These are phyloP conservation scores for Stereocaulon alpinum DNA, from an alignment of 495 filamentous ascomycete genomes.

Conservation along the genomic window DNA sequence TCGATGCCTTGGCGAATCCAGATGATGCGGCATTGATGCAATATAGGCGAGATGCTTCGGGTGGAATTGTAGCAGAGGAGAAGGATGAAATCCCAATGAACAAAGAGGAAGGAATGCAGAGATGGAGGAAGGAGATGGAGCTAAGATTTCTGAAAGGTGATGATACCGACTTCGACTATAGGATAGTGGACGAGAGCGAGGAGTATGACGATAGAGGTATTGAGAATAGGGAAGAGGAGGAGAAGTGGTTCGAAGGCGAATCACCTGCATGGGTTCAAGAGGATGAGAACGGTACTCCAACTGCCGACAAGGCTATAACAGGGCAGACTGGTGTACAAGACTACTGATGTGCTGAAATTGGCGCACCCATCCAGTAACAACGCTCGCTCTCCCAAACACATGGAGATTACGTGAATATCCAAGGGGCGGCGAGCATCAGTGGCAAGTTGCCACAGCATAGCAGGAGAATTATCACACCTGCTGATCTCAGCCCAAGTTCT, in stretches of 20 bases:
- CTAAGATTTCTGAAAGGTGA: slow-evolving; percentile 59
- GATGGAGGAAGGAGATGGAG: slow-evolving; percentile 59
- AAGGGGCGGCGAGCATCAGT: too few species aligned
- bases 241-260: slow-evolving; percentile 70
- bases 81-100: slow-evolving; percentile 45
- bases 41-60: slow-evolving; percentile 38
- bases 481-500: neutral
- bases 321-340: slow-evolving; percentile 79
- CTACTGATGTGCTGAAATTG: slow-evolving; percentile 39
- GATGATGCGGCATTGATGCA: slow-evolving; percentile 40
- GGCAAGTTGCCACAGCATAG: neutral
- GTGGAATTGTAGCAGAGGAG: slow-evolving; percentile 48
- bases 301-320: slow-evolving; percentile 28
- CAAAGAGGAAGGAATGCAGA: slow-evolving; percentile 53
- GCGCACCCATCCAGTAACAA: neutral
- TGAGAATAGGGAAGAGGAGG: slow-evolving; percentile 47
- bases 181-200: slow-evolving; percentile 54
- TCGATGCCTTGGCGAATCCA: slow-evolving; percentile 50
- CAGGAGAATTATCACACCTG: neutral
- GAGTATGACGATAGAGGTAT: slow-evolving; percentile 53
- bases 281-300: slow-evolving; percentile 31
- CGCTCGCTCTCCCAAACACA: neutral
- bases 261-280: slow-evolving; percentile 53
- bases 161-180: slow-evolving; percentile 71
- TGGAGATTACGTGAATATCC: too few species aligned